phyloP scores from a whole-genome alignment of 306 rosid genomes.

The Mimosa bimucronata region DNA sequence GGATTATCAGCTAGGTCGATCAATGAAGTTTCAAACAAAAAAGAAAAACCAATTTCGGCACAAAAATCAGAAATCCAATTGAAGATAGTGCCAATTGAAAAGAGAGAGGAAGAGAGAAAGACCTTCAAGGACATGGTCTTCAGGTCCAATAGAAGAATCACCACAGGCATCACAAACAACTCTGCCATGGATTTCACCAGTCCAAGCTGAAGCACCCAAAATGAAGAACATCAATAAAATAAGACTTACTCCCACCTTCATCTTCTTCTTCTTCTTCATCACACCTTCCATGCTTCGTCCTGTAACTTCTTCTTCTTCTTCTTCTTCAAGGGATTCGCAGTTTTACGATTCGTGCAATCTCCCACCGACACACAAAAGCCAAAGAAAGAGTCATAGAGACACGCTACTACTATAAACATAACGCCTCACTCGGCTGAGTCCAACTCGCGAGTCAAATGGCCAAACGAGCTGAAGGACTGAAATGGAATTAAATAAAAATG shows the following conservation, averaged over 20 bases:
- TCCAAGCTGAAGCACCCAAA: conserved; percentile 70
- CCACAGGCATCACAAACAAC: conserved; percentile 92
- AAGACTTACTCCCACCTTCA: conserved; percentile 39
- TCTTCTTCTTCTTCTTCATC: conserved; percentile 34
- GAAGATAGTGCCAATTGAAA: conserved; percentile 16
- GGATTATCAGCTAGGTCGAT: conserved; percentile 5
- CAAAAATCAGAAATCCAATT: conserved; percentile 1
- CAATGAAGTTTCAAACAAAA: neutral
- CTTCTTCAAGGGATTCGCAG: neutral
- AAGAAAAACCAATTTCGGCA: neutral
- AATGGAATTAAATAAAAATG: neutral
- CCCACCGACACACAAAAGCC: conserved; percentile 39
- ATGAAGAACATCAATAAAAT: conserved; percentile 43
- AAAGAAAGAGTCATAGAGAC: neutral
- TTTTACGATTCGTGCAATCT: neutral
- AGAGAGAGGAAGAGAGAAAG: conserved; percentile 21
- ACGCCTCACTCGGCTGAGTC: neutral
- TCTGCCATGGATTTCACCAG: conserved; percentile 94
- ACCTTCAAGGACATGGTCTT: conserved; percentile 93
- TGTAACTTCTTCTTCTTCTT: neutral
- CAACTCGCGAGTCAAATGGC: conserved; percentile 14
- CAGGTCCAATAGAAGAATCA: conserved; percentile 90
- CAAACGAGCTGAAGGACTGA: neutral
- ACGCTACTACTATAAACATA: neutral
- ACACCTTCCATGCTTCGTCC: conserved; percentile 48